Base-by-base conservation (phyloP, 164 flowering plant genomes). In the Magnolia officinalis region DNA sequence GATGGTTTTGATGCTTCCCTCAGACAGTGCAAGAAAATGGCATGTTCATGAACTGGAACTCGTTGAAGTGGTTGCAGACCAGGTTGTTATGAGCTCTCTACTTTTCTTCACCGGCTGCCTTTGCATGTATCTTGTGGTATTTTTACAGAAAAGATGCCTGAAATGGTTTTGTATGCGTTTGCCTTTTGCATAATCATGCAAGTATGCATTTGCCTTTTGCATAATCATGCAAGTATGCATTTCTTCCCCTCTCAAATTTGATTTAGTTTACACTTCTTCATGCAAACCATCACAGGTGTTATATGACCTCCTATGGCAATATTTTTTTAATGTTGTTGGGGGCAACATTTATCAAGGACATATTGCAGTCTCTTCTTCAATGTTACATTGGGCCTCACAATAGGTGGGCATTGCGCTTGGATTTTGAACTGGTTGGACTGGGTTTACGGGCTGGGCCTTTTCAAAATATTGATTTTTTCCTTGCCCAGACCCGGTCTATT, bases 21-120 rank as follows among this genome's bases (percentile, higher is more conserved):
- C 85, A 9, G 85, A 86, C 72, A 82, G 90, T 67, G 86, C 85
- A 11, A 84, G 92, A 79, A 87, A 83, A 77, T 92, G 92, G 91
- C 87, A 89, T 45, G 87, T 85, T 49, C 90, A 90, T 84, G 96
- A 91, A 76, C 73, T 91, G 86, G 96, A 90, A 81, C 90, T 91
- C 11, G 88, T 92, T 24, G 92, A 92, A 77, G 96, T 92, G 76
- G 96, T 92, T 76, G 92, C 92, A n/a, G 94, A 92, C 78, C 96
- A 92, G 96, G 95, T 91, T 78, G 9, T 63, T 71, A 19, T 29
- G 1, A 11, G 8, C 51, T 69, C 55, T 74, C 64, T 16, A 2
- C 70, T 21, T 19, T 50, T 63, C 24, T 74, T 20, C 50, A 19
- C 16, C 21, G 67, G 6, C 71, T 31, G n/a, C n/a, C 19, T 63